phyloP scores from a whole-genome alignment of 169 alveolate species.

The Theileria sp. region DNA sequence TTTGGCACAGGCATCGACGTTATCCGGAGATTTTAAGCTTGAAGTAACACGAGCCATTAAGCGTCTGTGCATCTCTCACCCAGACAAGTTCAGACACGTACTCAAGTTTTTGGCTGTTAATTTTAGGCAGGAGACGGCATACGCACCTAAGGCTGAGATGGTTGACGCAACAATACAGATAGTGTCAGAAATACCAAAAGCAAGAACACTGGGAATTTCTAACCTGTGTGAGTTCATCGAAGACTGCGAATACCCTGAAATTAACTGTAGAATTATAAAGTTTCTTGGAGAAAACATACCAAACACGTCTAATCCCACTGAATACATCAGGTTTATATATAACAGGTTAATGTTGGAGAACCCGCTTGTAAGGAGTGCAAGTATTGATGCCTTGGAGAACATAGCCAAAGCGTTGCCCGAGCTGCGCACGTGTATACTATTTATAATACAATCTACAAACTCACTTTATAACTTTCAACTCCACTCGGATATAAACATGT shows the following conservation, averaged over 20 bases:
- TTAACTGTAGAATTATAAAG: conserved; percentile 83
- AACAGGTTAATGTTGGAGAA: conserved; percentile 94
- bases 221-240: conserved; percentile 95
- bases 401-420: conserved; percentile 78
- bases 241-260: conserved; percentile 94
- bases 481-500: neutral
- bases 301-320: conserved; percentile 85
- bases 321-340: conserved; percentile 92
- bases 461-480: neutral
- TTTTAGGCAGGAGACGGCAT: conserved; percentile 89
- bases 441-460: conserved; percentile 42
- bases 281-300: conserved; percentile 90
- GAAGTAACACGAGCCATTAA: conserved; percentile 90
- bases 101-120: conserved; percentile 87
- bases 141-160: conserved; percentile 84
- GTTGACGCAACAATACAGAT: conserved; percentile 90
- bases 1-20: conserved; percentile 78
- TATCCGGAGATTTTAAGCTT: conserved; percentile 85
- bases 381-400: conserved; percentile 92
- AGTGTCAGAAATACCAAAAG: conserved; percentile 76
- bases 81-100: conserved; percentile 87
- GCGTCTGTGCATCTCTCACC: conserved; percentile 88
- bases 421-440: conserved; percentile 66
- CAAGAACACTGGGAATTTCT: conserved; percentile 83
- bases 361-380: conserved; percentile 94